A percentile compares a stretch with the other conserved stretches of the same genome.
Conservation (phyloP, 306 rosid species). For the Urtica urens region DNA sequence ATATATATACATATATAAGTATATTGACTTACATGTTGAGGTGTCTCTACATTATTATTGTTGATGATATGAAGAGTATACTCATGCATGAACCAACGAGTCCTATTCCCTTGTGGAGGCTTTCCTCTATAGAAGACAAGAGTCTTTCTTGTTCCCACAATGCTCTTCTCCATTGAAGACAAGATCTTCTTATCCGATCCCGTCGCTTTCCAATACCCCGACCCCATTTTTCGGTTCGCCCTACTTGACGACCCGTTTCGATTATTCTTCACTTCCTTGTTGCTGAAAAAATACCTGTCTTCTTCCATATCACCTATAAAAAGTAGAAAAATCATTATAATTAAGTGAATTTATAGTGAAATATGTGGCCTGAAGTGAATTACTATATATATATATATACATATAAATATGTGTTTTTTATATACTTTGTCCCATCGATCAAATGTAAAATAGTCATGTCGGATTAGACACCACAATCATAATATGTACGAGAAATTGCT, state of each 20-base stretch:
- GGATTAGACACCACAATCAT: too few relatives aligned
- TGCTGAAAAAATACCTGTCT: slow-evolving; percentile 64
- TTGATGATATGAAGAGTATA: slow-evolving; percentile 49
- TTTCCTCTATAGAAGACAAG: slow-evolving; percentile 51
- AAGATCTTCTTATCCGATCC: slow-evolving; percentile 57
- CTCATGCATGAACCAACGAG: slow-evolving; percentile 73
- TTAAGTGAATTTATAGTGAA: not conserved
- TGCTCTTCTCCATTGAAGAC: slow-evolving; percentile 23
- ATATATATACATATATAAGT: not conserved
- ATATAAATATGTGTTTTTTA: too few relatives aligned
- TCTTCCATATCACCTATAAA: slow-evolving; percentile 36
- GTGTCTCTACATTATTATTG: not conserved
- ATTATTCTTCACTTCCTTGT: slow-evolving; percentile 47
- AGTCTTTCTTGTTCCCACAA: slow-evolving; percentile 56
- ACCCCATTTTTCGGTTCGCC: slow-evolving; percentile 48
- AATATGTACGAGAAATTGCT: too few relatives aligned
- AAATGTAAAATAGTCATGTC: too few relatives aligned
- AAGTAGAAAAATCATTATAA: not conserved
- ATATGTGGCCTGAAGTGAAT: too few relatives aligned
- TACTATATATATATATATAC: too few relatives aligned
- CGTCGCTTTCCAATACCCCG: slow-evolving; percentile 83
- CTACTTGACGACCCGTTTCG: slow-evolving; percentile 41
- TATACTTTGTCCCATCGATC: too few relatives aligned
- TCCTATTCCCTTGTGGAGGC: slow-evolving; percentile 41
- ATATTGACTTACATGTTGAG: not conserved